Evolutionary conservation across 192 early-diverging fungal genomes (phyloP).

Genomic region (Backusella westeae): DNA sequence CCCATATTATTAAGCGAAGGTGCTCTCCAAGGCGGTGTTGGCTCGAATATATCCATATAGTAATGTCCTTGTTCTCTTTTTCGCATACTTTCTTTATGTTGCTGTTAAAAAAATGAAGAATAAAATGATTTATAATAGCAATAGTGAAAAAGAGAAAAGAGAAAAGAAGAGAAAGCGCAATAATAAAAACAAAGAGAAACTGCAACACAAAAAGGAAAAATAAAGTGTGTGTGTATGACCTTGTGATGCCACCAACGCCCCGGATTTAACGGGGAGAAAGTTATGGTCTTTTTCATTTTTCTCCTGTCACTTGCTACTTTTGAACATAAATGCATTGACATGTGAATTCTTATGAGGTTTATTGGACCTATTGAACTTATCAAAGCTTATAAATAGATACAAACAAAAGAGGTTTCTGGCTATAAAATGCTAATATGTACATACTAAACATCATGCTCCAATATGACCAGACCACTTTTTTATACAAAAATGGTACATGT

Average conservation of each 20-base stretch:
- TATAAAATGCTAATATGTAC: not conserved
- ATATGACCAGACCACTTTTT: not conserved
- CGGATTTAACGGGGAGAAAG: not conserved
- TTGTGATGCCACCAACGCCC: not conserved
- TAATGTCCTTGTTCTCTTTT: conserved; percentile 7
- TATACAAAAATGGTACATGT: not conserved
- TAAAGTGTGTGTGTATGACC: not conserved
- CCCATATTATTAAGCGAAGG: not conserved
- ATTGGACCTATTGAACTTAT: not conserved
- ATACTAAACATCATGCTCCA: not conserved
- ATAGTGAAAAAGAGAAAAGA: not conserved
- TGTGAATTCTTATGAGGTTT: not conserved
- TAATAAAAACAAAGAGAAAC: not conserved
- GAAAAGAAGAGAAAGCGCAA: not conserved
- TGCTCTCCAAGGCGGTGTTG: not conserved
- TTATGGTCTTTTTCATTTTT: not conserved
- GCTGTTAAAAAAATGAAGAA: not conserved
- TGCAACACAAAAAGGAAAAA: not conserved
- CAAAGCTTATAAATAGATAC: too few species aligned
- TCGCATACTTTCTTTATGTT: conserved; percentile 4
- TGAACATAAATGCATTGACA: not conserved
- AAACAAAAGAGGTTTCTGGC: too few species aligned
- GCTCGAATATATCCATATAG: not conserved
- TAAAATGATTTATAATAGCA: not conserved
- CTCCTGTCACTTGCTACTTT: not conserved